Evolutionary conservation across 2,329 filamentous ascomycete genomes (phyloP), one percentile per base, ranked within the genome.

Genomic region (Aureobasidium sp.): DNA sequence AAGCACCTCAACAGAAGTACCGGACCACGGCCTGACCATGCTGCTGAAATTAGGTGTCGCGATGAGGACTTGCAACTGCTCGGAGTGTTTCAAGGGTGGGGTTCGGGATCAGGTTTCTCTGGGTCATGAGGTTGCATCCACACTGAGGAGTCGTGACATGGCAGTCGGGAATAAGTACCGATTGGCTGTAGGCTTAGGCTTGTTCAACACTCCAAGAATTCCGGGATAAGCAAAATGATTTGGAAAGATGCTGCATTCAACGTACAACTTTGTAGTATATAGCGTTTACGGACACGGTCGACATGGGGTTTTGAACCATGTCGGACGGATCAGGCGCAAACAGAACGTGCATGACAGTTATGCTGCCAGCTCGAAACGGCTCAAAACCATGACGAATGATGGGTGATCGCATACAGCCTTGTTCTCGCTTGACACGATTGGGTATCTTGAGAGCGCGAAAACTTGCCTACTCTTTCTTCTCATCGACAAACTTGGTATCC

Each of bases 401-500:
- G 27, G 27, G 23, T 48, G 55, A 20, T 39, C 20, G 46, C 42
- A 34, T 48, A 48, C 42, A 58, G 55, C 55, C 55, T 58, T 58
- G 42, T 47, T 29, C 20, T 42, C 20, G 29, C 55, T 39, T 37
- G 55, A 29, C 41, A 37, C 17, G 20, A 39, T 27, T 42, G 42
- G 42, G 53, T 36, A 39, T 29, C 15, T 37, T n/a, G 20, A 26
- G 12, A 27, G 6, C 56, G 56, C 12, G 50, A 62, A 50, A 50
- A 52, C 52, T 63, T 63, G 36, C 57, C 41, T 53, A 58, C 51
- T 59, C 62, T 36, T 58, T 56, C 47, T 60, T 65, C 48, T 63
- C 62, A 32, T 61, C 52, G 37, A 62, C 58, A 42, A 59, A 64
- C 53, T 57, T 57, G 39, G 44, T 41, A 9, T 60, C 57, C 17